A percentile compares a stretch with the other conserved stretches of the same genome.
phyloP scores from a whole-genome alignment of 108 stramenopile species.

The Fragilaria radians region DNA sequence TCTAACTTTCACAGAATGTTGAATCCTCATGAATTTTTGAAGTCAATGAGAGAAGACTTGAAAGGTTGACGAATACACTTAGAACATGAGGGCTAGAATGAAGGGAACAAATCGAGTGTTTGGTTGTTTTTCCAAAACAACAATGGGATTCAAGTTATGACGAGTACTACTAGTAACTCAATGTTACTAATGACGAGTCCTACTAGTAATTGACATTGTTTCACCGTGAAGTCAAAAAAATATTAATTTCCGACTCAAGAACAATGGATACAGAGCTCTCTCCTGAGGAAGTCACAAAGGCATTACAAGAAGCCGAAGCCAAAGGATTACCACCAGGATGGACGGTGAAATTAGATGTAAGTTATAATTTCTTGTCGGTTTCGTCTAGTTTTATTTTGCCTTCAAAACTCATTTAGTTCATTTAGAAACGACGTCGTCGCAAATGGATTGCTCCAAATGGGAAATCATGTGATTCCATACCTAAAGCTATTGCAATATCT shows the following conservation, averaged over 20 bases:
- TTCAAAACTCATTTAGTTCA: constrained; percentile 1
- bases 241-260: no score
- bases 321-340: constrained; percentile 54
- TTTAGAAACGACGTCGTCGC: constrained; percentile 50
- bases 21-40: no score
- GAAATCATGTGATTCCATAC: constrained; percentile 46
- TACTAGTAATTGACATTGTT: no score
- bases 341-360: constrained; percentile 46
- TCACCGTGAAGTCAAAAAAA: no score
- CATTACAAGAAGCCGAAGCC: constrained; percentile 40
- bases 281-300: constrained; percentile 26
- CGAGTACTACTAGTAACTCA: not conserved
- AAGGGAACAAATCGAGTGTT: no score
- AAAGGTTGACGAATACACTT: no score
- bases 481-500: constrained; percentile 50
- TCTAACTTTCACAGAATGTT: no score
- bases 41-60: no score
- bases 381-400: not conserved
- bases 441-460: constrained; percentile 47
- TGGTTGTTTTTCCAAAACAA: no score
- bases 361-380: constrained; percentile 4
- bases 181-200: not conserved
- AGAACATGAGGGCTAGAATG: no score
- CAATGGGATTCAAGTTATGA: no score
- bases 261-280: constrained; percentile 20